Base-by-base conservation (phyloP, 2,329 filamentous ascomycete genomes). In the Xylaria sp. region DNA sequence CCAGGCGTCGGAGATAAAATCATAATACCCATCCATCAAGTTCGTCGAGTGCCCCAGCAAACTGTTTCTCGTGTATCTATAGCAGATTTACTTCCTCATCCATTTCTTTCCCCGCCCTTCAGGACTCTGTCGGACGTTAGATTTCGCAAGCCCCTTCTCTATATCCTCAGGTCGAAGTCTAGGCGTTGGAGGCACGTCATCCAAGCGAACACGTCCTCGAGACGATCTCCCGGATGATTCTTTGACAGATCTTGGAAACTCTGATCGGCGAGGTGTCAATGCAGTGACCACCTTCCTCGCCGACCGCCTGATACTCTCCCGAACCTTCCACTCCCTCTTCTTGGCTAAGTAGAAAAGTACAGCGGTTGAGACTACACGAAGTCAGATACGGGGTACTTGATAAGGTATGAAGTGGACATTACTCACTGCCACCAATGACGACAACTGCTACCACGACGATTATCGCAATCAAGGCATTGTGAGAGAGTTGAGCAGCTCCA, bases 301-400 rank as follows among this genome's bases (percentile, higher is more conserved):
- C 1, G 92, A 94, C 71, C 87, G 88, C 64, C 90, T 87, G 66
- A 97, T 84, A 35, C 86, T 91, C 77, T 92, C 88, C 67, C 90
- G 88, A 73, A 96, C 84, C 72, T 90, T 92, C 93, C 93, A 96
- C 79, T 94, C 92, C 55, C 90, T 88, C 82, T 93, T 94, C 84
- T 96, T 96, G 64, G 93, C 92, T 44, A 95, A 79, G 79, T 91
- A 93, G 82, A 92, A 97, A 32, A 96, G 87, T 2, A 88, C 82
- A 2, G 89, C 87, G 40, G 87, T 90, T 25, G 84, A 85, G 70
- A 90, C 91, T 92, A 72, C 21, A 29, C 32, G 3, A 55, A 27
- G 63, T 72, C 77, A 71, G 77, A 65, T 66, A 64, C 62, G 16
- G 12, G 16, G 59, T 60, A 27, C 60, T 47, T 59, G 5, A 50